Evolutionary conservation across 306 rosid genomes (phyloP).

Genomic region (Senna siamea): DNA sequence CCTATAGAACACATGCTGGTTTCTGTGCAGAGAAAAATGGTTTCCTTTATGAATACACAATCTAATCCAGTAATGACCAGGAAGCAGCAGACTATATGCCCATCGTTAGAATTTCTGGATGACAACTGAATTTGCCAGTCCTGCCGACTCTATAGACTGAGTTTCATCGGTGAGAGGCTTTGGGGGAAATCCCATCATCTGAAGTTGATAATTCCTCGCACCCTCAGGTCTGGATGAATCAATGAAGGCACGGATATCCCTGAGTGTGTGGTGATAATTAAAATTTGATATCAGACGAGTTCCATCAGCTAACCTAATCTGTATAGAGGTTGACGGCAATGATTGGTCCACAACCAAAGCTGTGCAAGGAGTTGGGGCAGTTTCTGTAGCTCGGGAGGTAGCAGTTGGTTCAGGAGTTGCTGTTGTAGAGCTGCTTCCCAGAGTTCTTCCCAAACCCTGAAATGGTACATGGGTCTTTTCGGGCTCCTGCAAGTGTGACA

Average conservation of each 20-base stretch:
- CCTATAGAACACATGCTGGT: conserved; percentile 16
- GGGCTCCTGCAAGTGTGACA: conserved; percentile 59
- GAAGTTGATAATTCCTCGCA: conserved; percentile 67
- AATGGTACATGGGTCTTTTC: conserved; percentile 56
- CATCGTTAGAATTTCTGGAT: conserved; percentile 70
- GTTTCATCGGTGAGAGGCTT: conserved; percentile 60
- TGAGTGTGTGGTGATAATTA: conserved; percentile 63
- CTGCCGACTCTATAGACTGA: conserved; percentile 72
- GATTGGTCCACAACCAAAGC: conserved; percentile 64
- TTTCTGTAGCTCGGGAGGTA: conserved; percentile 36
- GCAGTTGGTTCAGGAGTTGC: conserved; percentile 45
- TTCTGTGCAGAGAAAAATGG: conserved; percentile 22
- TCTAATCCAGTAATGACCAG: conserved; percentile 23
- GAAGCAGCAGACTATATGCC: conserved; percentile 8
- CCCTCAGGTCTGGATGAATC: conserved; percentile 62
- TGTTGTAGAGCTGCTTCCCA: conserved; percentile 66
- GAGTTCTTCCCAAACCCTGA: conserved; percentile 86
- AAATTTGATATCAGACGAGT: conserved; percentile 67
- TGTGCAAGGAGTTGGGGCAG: conserved; percentile 43
- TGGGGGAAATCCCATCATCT: conserved; percentile 81
- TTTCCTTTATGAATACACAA: conserved; percentile 33
- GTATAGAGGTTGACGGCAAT: conserved; percentile 67
- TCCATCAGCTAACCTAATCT: conserved; percentile 82
- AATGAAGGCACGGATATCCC: conserved; percentile 62
- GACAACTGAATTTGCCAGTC: conserved; percentile 81